Base-by-base conservation (phyloP, 2,329 filamentous ascomycete species). In the Stagonosporopsis cucurbitacearum region DNA sequence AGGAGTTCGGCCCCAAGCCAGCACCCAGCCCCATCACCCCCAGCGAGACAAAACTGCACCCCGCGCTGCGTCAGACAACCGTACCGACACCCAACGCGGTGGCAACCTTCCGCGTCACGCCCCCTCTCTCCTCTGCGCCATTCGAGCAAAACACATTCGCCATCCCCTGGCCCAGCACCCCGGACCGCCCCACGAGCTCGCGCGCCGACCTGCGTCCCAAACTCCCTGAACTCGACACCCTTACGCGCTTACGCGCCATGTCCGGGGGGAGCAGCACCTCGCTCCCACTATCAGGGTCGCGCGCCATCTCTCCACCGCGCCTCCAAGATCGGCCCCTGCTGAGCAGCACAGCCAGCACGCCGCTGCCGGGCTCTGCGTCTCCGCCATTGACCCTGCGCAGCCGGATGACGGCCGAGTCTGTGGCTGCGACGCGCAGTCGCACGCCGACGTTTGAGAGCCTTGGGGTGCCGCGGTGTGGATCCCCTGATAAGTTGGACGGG, bases 271-370 rank as follows among this genome's bases (percentile, higher is more conserved):
- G 61, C 55, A 56, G 63, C 2, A 55, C 65, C 2, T 64, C 58
- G 15, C 62, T 73, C 3, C 70, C 71, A 0, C 55, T 70, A 2
- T 62, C 67, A 32, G 67, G 66, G 11, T 49, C 57, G 3, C 59
- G 56, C 35, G 50, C 42, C 2, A n/a, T 42, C 19, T 56, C 53
- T 13, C 53, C 53, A 1, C 53, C 53, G 0, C 53, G 53, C 4
- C 43, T 56, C 3, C 43, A 50, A 6, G 53, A 56, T 37, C 53
- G 53, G 6, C 53, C 53, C 2, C 30, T 56, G 11, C 47, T 56
- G 36, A 30, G 25, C 7, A 25, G 35, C 23, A 47, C 26, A 0
- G 30, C 8, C 5, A 3, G 32, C 1, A 39, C 39, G 5, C 51
- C 44, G 15, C 53, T 42, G 3, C 53, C 48, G 6, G 23, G 35